These are phyloP conservation scores for Suillus lakei DNA, from an alignment of 768 basidiomycete genomes.

Conservation along the genomic window DNA sequence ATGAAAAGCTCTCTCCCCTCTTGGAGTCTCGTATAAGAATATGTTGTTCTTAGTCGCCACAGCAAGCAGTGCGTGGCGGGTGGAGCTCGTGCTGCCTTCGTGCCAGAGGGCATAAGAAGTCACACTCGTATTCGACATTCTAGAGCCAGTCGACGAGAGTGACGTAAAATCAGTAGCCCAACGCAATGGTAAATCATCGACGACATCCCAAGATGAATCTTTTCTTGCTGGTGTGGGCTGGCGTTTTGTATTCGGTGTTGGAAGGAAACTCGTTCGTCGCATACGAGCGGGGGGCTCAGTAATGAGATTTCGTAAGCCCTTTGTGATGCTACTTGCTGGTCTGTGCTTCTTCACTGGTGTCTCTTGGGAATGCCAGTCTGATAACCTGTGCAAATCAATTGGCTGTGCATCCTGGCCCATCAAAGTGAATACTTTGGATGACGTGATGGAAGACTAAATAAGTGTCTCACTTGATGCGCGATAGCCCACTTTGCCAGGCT, in stretches of 20 bases:
- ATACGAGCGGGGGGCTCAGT: constrained; percentile 42
- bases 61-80: constrained; percentile 62
- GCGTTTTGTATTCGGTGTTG: constrained; percentile 31
- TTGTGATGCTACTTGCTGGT: constrained; percentile 60
- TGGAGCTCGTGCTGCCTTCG: constrained; percentile 53
- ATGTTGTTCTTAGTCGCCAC: constrained; percentile 78
- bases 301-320: constrained; percentile 65
- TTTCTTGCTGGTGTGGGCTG: constrained; percentile 38
- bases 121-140: constrained; percentile 61
- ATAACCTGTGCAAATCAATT: constrained; percentile 58
- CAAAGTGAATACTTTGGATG: constrained; percentile 6
- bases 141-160: constrained; percentile 69
- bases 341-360: constrained; percentile 52
- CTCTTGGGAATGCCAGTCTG: constrained; percentile 56
- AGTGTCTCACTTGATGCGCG: constrained; percentile 59
- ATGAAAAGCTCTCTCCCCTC: constrained; percentile 80
- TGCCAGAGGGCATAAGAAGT: constrained; percentile 72
- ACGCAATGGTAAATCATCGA: constrained; percentile 73
- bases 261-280: constrained; percentile 34
- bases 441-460: constrained; percentile 7
- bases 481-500: constrained; percentile 79
- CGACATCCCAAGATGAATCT: constrained; percentile 71
- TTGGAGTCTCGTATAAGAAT: constrained; percentile 79
- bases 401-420: constrained; percentile 57
- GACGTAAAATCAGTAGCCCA: constrained; percentile 91